Conservation (phyloP, 352 stramenopile species). For the Pythium rishiriense region DNA sequence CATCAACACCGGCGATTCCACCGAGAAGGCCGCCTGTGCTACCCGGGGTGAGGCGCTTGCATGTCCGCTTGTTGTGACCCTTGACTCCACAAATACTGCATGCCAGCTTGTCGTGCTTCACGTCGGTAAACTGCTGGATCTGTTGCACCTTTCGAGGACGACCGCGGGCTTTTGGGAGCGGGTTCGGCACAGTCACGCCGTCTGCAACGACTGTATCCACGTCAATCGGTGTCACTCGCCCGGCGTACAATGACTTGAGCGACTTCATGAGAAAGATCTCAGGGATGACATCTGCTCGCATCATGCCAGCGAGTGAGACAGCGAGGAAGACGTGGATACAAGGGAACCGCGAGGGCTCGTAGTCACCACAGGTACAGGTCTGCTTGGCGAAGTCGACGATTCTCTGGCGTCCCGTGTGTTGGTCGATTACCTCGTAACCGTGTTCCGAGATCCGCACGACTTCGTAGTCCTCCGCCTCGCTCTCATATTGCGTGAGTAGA, state of each 20-base stretch:
- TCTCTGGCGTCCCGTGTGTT: constrained; percentile 57
- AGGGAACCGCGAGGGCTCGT: constrained; percentile 69
- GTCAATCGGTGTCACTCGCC: constrained; percentile 79
- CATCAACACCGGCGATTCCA: constrained; percentile 15
- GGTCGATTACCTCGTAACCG: constrained; percentile 76
- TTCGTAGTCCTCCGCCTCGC: constrained; percentile 53
- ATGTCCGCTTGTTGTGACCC: constrained; percentile 85
- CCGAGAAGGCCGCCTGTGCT: constrained; percentile 20
- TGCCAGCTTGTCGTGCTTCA: constrained; percentile 71
- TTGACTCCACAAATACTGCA: constrained; percentile 82
- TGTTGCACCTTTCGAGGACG: constrained; percentile 78
- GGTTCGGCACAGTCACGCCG: constrained; percentile 53
- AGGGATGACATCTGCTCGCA: constrained; percentile 71
- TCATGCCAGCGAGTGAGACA: constrained; percentile 59
- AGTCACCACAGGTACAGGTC: constrained; percentile 75
- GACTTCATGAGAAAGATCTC: constrained; percentile 82
- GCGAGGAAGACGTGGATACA: constrained; percentile 81
- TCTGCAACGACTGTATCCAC: constrained; percentile 68
- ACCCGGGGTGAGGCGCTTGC: constrained; percentile 44
- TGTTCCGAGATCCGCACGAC: constrained; percentile 69
- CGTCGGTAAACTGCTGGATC: constrained; percentile 72
- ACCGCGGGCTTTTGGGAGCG: constrained; percentile 55
- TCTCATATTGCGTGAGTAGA: constrained; percentile 63
- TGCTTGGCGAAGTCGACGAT: constrained; percentile 79
- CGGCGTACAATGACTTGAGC: constrained; percentile 68